Evolutionary conservation across 441 rosid genomes (phyloP), one percentile per base, ranked within the genome.

Genomic region (Codiaeum variegatum): DNA sequence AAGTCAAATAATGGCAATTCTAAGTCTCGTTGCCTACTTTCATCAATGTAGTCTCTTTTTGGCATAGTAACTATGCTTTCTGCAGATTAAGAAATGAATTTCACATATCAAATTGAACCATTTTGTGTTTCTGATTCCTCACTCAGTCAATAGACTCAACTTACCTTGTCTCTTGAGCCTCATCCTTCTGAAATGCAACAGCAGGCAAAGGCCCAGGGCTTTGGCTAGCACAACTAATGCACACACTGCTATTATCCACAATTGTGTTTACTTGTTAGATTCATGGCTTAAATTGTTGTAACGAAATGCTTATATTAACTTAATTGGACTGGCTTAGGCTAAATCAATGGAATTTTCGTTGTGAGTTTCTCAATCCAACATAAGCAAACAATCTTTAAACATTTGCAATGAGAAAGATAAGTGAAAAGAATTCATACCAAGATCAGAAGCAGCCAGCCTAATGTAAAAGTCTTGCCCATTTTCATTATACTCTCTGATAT

Each of bases 1-100:
- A 90, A 83, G 72, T 89, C 90, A 70, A 92, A 84, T 51, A 86
- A 58, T 9, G 92, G 95, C 54, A 94, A 28, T 34, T 90, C 97
- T 0, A 88, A 63, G 51, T 91, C 94, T n/a, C 83, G 87, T 1
- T 61, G 61, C 16, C 55, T 56, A 46, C 67, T 54, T 26, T 67
- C 67, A 47, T 63, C 62, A 0, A 65, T 59, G 34, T 18, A 11
- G 13, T 59, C 81, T 66, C 60, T 65, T 70, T 73, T 70, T 28
- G 26, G 73, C 66, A 16, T 51, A 38, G 42, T 44, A 55, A 49
- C 46, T 51, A 56, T 29, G 31, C 29, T 55, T 15, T 31, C 70
- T 46, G 76, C 49, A 24, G 63, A 19, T 26, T 40, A 61, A 34
- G 26, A 38, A 71, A 18, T 13, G 60, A 29, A 69, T 6, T 24